phyloP scores from a whole-genome alignment of 768 basidiomycete genomes.

The Termitomyces sp. region DNA sequence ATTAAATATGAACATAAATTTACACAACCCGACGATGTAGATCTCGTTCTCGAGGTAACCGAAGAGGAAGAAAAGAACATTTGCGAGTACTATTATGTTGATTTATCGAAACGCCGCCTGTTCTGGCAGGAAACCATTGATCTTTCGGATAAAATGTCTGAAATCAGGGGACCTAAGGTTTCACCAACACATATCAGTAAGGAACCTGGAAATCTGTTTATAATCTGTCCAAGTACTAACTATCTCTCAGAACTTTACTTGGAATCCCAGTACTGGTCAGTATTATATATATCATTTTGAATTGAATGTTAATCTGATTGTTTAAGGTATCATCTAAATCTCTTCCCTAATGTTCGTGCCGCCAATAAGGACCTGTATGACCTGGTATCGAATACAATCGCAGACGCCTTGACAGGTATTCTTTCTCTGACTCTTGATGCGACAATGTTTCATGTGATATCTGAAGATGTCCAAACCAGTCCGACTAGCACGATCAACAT shows the following conservation, averaged over 20 bases:
- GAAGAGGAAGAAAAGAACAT: background rate
- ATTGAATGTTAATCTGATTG: background rate
- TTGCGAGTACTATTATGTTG: conserved; percentile 7
- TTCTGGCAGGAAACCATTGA: conserved; percentile 8
- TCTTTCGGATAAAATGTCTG: background rate
- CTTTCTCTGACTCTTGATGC: background rate
- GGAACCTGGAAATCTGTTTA: background rate
- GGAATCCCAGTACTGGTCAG: conserved; percentile 3
- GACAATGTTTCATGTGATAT: background rate
- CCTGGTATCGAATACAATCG: conserved; percentile 1
- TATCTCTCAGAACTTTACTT: background rate
- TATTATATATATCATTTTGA: too few species aligned
- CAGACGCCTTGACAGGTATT: conserved; percentile 6
- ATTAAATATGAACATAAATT: background rate
- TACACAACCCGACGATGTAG: background rate
- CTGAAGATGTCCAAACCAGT: background rate
- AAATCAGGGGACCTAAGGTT: background rate
- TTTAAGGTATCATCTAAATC: background rate
- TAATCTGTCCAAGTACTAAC: background rate
- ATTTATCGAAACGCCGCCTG: background rate
- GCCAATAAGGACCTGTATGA: background rate
- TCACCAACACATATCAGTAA: conserved; percentile 5
- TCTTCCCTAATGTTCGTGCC: conserved; percentile 1
- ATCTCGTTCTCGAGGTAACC: conserved; percentile 2
- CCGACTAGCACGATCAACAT: background rate